Base-by-base conservation (phyloP, 139 green algal species). In the Coelastrella sp. region DNA sequence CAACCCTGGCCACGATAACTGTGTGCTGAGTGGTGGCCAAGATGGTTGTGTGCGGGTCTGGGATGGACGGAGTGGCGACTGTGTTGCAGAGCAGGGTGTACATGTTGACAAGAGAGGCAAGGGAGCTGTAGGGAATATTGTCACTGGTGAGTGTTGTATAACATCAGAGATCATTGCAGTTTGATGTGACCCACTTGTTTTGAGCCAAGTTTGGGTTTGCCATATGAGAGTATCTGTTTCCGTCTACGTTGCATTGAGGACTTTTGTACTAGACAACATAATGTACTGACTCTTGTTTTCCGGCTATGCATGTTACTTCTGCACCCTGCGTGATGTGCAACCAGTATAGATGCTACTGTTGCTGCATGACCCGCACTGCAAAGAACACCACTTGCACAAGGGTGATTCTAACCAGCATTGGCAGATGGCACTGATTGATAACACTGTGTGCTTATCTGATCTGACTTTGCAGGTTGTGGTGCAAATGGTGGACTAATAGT, bases 51-150 rank as follows among this genome's bases (percentile, higher is more conserved):
- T 96, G 11, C 50, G 86, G n/a, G 74, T 85, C n/a, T 93, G 90
- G 92, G 92, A 93, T 63, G 53, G 34, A 0, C 74, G 90, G 5
- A 72, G 74, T 48, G 57, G 51, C 32, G 63, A 43, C 34, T 79
- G 85, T 72, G 79, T 91, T 27, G 87, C 83, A n/a, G 85, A 92
- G 60, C 21, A 89, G n/a, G 81, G 79, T 34, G 67, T 92, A 59
- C 94, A 97, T 82, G 89, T 89, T 15, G 88, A 84, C 53, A 66
- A 85, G 35, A 50, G 87, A 72, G 93, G 82, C 0, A 86, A 51
- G 13, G 89, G 90, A 27, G 94, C 94, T 13, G 90, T 96, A 35
- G 87, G 87, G 5, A 84, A 88, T 40, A 92, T 95, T n/a, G 67
- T 82, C 11, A 79, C 81, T 66, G 84, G 86, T 88, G 76, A 62